Conservation (phyloP, 176 grass and related monocot species). For the Bolboschoenus planiculmis region DNA sequence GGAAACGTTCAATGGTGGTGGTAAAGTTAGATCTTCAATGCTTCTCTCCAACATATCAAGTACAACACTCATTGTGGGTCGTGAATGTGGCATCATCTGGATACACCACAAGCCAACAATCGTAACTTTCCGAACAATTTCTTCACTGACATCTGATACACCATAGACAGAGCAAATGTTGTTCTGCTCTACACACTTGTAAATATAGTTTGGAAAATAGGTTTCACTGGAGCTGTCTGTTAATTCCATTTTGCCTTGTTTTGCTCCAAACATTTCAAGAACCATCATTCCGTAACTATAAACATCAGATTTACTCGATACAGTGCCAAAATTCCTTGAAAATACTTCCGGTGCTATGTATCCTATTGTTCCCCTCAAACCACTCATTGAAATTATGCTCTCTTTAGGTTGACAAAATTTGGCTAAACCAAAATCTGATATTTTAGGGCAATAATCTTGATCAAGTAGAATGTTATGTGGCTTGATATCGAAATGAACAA, state of each 20-base stretch:
- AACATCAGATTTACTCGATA: constrained; percentile 43
- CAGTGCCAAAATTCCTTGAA: constrained; percentile 27
- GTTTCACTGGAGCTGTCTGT: constrained; percentile 9
- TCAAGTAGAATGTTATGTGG: background rate
- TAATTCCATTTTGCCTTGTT: background rate
- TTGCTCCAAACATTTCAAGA: constrained; percentile 37
- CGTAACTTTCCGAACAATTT: constrained; percentile 35
- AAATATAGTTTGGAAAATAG: constrained; percentile 32
- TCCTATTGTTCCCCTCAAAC: constrained; percentile 37
- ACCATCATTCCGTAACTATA: constrained; percentile 55
- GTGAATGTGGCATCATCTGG: constrained; percentile 26
- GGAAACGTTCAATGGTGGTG: constrained; percentile 22
- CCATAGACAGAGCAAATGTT: background rate
- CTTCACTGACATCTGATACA: constrained; percentile 3
- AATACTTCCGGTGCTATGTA: constrained; percentile 47
- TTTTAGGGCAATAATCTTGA: constrained; percentile 4
- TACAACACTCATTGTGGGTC: constrained; percentile 38
- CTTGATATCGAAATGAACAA: constrained; percentile 40
- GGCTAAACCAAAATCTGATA: constrained; percentile 16
- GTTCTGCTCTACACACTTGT: background rate
- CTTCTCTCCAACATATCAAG: constrained; percentile 44
- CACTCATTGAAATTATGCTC: constrained; percentile 30
- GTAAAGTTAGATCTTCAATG: constrained; percentile 20
- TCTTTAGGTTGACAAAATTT: constrained; percentile 10
- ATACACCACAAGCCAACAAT: constrained; percentile 55